Base-by-base conservation (phyloP, 345 rosid genomes). In the Bretschneidera sinensis region DNA sequence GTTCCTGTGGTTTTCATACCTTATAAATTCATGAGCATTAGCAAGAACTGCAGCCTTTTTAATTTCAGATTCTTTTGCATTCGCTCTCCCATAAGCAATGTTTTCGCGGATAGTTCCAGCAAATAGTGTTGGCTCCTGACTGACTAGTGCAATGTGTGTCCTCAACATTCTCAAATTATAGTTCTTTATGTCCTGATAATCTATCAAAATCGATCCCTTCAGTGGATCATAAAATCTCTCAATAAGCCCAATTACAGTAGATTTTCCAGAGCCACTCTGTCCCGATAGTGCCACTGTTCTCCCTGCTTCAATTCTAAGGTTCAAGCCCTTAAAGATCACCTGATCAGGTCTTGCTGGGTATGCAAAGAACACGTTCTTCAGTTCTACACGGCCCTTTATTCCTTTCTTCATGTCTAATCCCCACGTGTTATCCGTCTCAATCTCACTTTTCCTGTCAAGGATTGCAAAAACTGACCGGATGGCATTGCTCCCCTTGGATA, bases 51-150 rank as follows among this genome's bases (percentile, higher is more conserved):
- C 82, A 33, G 92, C 88, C 61, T 76, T 77, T 62, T 65, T 60
- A 11, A 83, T 77, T 68, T 85, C 86, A 0, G 83, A 81, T 72
- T 83, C 86, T 54, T 25, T 72, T 15, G 77, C 83, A 47, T 76
- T 62, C 48, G 67, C 67, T 55, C 72, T 74, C 6, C 88, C 88
- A 13, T 81, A 85, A 15, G 79, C 74, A 25, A 85, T 81, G 68
- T 85, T 83, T 54, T 81, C 88, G 6, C 73, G 69, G 47, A 85
- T 81, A 1, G 88, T 75, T 70, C 88, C 92, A 21, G 82, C 83
- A 55, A 85, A 85, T 49, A 85, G 64, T 31, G 84, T 83, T 31
- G 88, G 88, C 58, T 83, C 92, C 50, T 85, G 92, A 60, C 86
- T 85, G 56, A 85, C 92, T 21, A 85, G 65, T 39, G 88, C 88